Evolutionary conservation across 2,329 filamentous ascomycete genomes (phyloP).

Genomic region (Zalaria obscura): DNA sequence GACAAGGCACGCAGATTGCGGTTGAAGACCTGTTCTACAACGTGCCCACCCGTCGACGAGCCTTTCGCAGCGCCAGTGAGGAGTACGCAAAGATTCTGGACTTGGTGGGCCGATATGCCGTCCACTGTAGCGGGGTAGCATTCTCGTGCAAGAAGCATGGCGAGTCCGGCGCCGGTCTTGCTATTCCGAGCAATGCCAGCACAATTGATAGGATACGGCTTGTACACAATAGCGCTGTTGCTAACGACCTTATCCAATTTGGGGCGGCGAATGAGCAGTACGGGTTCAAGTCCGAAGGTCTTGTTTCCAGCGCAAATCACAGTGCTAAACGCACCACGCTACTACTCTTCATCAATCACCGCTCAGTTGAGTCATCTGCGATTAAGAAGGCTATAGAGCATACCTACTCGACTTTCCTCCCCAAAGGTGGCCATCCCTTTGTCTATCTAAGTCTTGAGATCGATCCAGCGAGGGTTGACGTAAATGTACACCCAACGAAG

Average conservation of each 20-base stretch:
- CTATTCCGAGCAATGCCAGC: slow-evolving; percentile 59
- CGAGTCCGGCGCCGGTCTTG: slow-evolving; percentile 69
- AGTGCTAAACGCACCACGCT: slow-evolving; percentile 79
- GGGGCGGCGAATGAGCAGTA: slow-evolving; percentile 58
- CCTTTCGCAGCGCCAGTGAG: slow-evolving; percentile 82
- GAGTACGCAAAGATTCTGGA: slow-evolving; percentile 98
- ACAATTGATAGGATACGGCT: slow-evolving; percentile 77
- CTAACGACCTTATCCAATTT: slow-evolving; percentile 76
- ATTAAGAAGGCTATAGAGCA: slow-evolving; percentile 88
- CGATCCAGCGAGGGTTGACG: slow-evolving; percentile 81
- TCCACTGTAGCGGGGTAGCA: slow-evolving; percentile 80
- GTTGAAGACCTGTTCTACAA: slow-evolving; percentile 97
- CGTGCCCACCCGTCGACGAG: slow-evolving; percentile 70
- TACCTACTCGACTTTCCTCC: slow-evolving; percentile 72
- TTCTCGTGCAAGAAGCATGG: slow-evolving; percentile 97
- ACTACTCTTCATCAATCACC: slow-evolving; percentile 91
- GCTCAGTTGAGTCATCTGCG: slow-evolving; percentile 75
- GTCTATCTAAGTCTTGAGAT: slow-evolving; percentile 86
- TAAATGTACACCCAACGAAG: slow-evolving; percentile 96
- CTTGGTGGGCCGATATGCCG: slow-evolving; percentile 80
- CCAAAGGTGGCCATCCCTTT: slow-evolving; percentile 90
- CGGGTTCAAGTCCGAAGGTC: slow-evolving; percentile 70
- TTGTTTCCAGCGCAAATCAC: slow-evolving; percentile 88
- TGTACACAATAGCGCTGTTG: slow-evolving; percentile 70
- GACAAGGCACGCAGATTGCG: slow-evolving; percentile 84